phyloP scores from a whole-genome alignment of 768 basidiomycete genomes.

The Rhodotorula paludigena region DNA sequence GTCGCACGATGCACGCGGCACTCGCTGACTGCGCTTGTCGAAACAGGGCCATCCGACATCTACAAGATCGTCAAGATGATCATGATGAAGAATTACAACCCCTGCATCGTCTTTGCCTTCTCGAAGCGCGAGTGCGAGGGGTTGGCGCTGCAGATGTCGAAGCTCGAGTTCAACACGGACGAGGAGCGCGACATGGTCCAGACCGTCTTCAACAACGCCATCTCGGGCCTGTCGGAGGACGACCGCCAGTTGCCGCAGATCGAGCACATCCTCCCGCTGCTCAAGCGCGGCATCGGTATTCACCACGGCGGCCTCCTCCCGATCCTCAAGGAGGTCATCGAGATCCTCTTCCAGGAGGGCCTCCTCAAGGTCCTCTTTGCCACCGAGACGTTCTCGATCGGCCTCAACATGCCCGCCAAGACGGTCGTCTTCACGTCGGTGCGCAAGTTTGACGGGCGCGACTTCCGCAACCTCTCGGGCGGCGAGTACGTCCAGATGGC shows the following conservation, averaged over 20 bases:
- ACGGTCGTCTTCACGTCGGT: constrained; percentile 96
- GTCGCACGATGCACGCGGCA: neutral
- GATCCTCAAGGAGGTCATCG: constrained; percentile 96
- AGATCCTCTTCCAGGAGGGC: constrained; percentile 97
- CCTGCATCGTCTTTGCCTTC: constrained; percentile 97
- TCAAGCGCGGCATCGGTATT: constrained; percentile 92
- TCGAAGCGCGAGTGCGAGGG: constrained; percentile 96
- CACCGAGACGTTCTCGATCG: constrained; percentile 97
- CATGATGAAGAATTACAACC: constrained; percentile 94
- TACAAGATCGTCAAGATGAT: constrained; percentile 98
- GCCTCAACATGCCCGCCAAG: constrained; percentile 97
- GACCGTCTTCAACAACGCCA: constrained; percentile 89
- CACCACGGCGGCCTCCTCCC: constrained; percentile 97
- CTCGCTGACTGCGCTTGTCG: neutral
- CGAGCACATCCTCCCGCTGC: constrained; percentile 78
- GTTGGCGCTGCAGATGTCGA: constrained; percentile 83
- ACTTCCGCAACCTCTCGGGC: constrained; percentile 80
- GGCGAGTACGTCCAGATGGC: constrained; percentile 99
- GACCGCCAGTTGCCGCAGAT: constrained; percentile 92
- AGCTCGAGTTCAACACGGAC: constrained; percentile 86
- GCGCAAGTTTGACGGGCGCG: constrained; percentile 91
- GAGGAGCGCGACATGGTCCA: constrained; percentile 84
- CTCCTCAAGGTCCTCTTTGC: constrained; percentile 97
- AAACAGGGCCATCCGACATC: constrained; percentile 80
- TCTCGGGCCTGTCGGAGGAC: constrained; percentile 76